Evolutionary conservation across 2,329 filamentous ascomycete species (phyloP).

Genomic region (Fusarium longipes): DNA sequence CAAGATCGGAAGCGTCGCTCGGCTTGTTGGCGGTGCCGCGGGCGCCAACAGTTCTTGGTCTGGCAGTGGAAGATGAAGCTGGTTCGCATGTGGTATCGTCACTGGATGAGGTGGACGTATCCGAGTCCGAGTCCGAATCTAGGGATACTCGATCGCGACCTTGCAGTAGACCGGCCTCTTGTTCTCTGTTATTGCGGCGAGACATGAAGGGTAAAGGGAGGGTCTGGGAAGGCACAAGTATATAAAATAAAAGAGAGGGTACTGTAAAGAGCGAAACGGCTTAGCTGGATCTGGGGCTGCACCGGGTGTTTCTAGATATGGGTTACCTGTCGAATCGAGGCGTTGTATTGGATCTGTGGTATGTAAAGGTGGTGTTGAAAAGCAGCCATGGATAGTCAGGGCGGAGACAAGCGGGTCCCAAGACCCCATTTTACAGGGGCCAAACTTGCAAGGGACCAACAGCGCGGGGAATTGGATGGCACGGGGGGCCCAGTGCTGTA

Average conservation of each 20-base stretch:
- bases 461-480: constrained; percentile 31
- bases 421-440: constrained; percentile 40
- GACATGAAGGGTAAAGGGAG: constrained; percentile 33
- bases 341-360: constrained; percentile 36
- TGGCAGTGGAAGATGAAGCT: constrained; percentile 35
- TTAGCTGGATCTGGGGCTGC: constrained; percentile 27
- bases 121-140: constrained; percentile 18
- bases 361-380: constrained; percentile 43
- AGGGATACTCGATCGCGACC: constrained; percentile 30
- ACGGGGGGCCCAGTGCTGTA: no score
- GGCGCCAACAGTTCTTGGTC: constrained; percentile 44
- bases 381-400: constrained; percentile 32
- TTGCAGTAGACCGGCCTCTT: constrained; percentile 40
- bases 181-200: constrained; percentile 36
- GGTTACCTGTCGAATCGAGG: constrained; percentile 27
- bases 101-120: constrained; percentile 33
- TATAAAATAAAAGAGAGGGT: constrained; percentile 24
- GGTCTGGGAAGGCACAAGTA: constrained; percentile 12
- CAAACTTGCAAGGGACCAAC: constrained; percentile 34
- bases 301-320: constrained; percentile 29
- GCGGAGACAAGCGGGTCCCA: constrained; percentile 37
- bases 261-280: constrained; percentile 26
- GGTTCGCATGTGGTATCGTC: constrained; percentile 47
- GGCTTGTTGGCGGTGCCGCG: constrained; percentile 40
- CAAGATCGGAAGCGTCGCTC: constrained; percentile 47